Evolutionary conservation across 192 early-diverging fungal species (phyloP).

Genomic region (Entomortierella lignicola): DNA sequence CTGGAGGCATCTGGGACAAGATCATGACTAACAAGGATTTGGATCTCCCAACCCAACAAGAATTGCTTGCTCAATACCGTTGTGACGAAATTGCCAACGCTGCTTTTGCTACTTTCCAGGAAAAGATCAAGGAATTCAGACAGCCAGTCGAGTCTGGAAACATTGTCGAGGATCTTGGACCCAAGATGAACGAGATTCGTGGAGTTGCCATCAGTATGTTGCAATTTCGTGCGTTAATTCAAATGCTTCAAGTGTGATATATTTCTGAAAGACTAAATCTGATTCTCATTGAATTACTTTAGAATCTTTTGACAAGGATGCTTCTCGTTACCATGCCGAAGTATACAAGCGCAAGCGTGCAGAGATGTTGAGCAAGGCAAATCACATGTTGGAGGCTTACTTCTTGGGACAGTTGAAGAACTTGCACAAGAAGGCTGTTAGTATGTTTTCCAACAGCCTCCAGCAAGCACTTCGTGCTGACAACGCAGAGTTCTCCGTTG

Average conservation of each 20-base stretch:
- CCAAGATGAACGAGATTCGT: conserved; percentile 67
- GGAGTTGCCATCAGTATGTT: conserved; percentile 63
- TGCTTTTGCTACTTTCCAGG: conserved; percentile 78
- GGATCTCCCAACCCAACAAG: conserved; percentile 98
- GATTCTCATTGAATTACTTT: background rate
- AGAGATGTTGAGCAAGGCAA: conserved; percentile 84
- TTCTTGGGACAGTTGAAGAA: conserved; percentile 92
- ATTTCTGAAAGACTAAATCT: background rate
- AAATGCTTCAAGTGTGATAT: too few relatives aligned
- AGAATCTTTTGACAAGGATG: conserved; percentile 89
- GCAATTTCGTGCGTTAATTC: background rate
- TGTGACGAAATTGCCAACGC: conserved; percentile 95
- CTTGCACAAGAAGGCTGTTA: conserved; percentile 77
- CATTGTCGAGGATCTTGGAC: conserved; percentile 82
- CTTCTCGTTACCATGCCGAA: conserved; percentile 86
- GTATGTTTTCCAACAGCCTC: conserved; percentile 71
- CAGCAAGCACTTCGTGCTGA: conserved; percentile 66
- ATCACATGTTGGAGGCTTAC: conserved; percentile 79
- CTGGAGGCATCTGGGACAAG: conserved; percentile 94
- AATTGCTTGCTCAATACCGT: conserved; percentile 96
- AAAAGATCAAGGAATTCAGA: conserved; percentile 70
- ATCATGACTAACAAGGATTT: conserved; percentile 95
- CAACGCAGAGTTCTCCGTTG: conserved; percentile 72
- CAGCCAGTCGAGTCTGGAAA: conserved; percentile 82
- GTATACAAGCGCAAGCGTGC: conserved; percentile 90